These are phyloP conservation scores for Pleurotus djamor DNA, from an alignment of 768 basidiomycete genomes.

Conservation along the genomic window DNA sequence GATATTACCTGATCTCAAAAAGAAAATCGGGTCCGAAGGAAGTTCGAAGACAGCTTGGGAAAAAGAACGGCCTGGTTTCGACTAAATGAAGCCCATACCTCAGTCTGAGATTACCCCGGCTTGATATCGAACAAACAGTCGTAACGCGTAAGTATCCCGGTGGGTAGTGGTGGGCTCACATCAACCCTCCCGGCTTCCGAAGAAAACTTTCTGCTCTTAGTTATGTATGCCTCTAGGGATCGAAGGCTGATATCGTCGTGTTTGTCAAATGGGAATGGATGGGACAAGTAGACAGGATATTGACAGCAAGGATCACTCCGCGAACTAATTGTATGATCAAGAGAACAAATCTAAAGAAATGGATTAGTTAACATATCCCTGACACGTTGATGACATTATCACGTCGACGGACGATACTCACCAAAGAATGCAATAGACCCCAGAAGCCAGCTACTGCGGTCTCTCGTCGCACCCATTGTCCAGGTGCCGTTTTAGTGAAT, in stretches of 20 bases:
- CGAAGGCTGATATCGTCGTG: background rate
- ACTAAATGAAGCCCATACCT: background rate
- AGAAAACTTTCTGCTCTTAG: no score
- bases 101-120: background rate
- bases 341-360: constrained; percentile 7
- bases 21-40: constrained; percentile 4
- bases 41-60: constrained; percentile 5
- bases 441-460: constrained; percentile 26
- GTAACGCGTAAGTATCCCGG: no score
- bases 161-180: no score
- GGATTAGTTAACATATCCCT: background rate
- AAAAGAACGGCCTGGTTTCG: background rate
- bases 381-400: background rate
- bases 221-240: no score
- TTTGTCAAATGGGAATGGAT: background rate
- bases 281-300: background rate
- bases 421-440: background rate
- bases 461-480: constrained; percentile 80
- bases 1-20: no score
- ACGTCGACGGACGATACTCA: background rate
- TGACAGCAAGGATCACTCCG: background rate
- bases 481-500: constrained; percentile 79
- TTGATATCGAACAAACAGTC: background rate
- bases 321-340: constrained; percentile 7
- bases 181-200: no score